phyloP scores from a whole-genome alignment of 2,329 filamentous ascomycete genomes.

The Coleophoma cylindrospora region DNA sequence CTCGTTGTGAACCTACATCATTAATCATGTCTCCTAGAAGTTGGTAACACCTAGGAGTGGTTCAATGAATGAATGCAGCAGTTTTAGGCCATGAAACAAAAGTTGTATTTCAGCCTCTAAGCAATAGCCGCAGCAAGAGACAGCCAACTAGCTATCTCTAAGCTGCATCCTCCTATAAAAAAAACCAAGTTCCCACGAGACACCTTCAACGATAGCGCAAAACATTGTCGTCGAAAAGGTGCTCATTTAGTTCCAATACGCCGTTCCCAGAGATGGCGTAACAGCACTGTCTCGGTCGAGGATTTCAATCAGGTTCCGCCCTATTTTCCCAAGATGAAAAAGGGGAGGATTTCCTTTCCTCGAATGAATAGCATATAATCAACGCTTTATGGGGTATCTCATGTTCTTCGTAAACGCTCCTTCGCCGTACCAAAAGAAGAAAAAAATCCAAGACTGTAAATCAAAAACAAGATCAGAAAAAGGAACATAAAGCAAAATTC shows the following conservation, averaged over 20 bases:
- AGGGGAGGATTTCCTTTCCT: conserved; percentile 5
- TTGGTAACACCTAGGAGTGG: no score
- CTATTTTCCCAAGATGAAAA: neutral
- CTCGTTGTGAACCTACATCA: no score
- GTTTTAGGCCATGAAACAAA: no score
- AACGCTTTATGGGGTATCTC: conserved; percentile 47
- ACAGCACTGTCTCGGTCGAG: conserved; percentile 39
- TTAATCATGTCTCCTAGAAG: no score
- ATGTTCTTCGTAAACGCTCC: no score
- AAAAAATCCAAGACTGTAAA: no score
- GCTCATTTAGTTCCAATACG: conserved; percentile 37
- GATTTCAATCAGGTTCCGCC: conserved; percentile 4
- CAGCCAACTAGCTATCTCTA: neutral
- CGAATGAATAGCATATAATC: conserved; percentile 44
- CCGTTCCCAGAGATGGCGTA: conserved; percentile 43
- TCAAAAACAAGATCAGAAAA: neutral
- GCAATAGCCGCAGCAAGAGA: no score
- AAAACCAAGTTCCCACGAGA: conserved; percentile 24
- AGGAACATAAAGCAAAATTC: neutral
- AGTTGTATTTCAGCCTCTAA: no score
- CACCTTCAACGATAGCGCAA: conserved; percentile 41
- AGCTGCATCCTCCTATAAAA: neutral
- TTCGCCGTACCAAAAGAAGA: no score
- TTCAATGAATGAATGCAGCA: no score
- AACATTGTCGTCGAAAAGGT: conserved; percentile 42